phyloP scores from a whole-genome alignment of 2,329 filamentous ascomycete species.

The Hansfordia pulvinata region DNA sequence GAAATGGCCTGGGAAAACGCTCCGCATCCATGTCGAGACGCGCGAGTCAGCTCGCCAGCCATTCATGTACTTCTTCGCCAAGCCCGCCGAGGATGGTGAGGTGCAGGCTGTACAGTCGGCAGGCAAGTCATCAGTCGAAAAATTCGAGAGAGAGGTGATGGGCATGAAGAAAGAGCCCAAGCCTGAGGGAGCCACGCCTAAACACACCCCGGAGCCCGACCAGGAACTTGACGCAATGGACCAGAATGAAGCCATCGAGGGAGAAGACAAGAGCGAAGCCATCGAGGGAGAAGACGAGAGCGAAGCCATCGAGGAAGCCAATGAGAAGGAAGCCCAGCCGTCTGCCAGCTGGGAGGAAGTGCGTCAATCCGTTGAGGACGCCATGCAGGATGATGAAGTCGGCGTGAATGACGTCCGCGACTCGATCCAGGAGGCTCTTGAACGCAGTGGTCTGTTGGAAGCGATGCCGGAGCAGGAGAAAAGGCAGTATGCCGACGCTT shows the following conservation, averaged over 20 bases:
- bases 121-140: conserved; percentile 49
- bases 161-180: conserved; percentile 30
- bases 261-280: conserved; percentile 14
- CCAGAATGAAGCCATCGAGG: conserved; percentile 11
- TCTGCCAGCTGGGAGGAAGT: conserved; percentile 38
- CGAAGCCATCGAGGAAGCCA: conserved; percentile 5
- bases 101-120: conserved; percentile 62
- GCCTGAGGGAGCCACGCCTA: too few species aligned
- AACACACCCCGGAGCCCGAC: conserved; percentile 13
- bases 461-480: conserved; percentile 30
- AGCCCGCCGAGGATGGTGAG: conserved; percentile 63
- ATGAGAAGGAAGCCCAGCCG: conserved; percentile 12
- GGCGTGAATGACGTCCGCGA: conserved; percentile 37
- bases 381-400: conserved; percentile 41
- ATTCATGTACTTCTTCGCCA: conserved; percentile 81
- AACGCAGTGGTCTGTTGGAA: conserved; percentile 36
- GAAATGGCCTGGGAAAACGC: conserved; percentile 60
- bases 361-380: conserved; percentile 38
- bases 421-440: conserved; percentile 39
- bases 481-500: conserved; percentile 31
- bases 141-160: conserved; percentile 52
- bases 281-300: conserved; percentile 9
- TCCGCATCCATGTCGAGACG: conserved; percentile 75
- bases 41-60: conserved; percentile 37
- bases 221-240: conserved; percentile 7